phyloP scores from a whole-genome alignment of 139 green algal genomes.

The Picochlorum sp. region DNA sequence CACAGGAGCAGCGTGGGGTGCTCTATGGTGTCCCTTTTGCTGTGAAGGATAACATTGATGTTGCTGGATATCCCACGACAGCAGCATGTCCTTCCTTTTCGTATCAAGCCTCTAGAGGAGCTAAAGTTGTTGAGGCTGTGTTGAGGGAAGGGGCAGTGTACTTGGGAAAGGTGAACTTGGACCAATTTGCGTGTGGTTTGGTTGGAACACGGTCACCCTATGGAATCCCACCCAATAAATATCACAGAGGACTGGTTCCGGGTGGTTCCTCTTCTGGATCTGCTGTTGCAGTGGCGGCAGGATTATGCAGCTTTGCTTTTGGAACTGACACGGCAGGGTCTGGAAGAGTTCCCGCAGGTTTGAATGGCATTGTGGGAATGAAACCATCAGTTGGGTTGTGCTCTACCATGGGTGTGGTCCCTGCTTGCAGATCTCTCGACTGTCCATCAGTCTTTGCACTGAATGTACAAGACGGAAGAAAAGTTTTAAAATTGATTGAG shows the following conservation, averaged over 20 bases:
- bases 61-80: slow-evolving; percentile 55
- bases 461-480: slow-evolving; percentile 43
- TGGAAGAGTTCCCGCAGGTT: slow-evolving; percentile 52
- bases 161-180: slow-evolving; percentile 76
- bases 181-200: slow-evolving; percentile 76
- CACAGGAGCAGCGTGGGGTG: slow-evolving; percentile 19
- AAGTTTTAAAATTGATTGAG: slow-evolving; percentile 39
- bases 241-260: slow-evolving; percentile 56
- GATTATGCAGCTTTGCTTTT: slow-evolving; percentile 64
- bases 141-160: slow-evolving; percentile 39
- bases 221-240: slow-evolving; percentile 43
- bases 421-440: slow-evolving; percentile 59
- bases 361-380: slow-evolving; percentile 67
- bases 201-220: slow-evolving; percentile 66
- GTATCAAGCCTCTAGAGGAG: slow-evolving; percentile 34
- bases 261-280: slow-evolving; percentile 63
- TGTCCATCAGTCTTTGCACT: slow-evolving; percentile 65
- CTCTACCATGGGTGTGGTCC: slow-evolving; percentile 57
- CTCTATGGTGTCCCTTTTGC: slow-evolving; percentile 67
- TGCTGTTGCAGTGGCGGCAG: slow-evolving; percentile 46
- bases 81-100: slow-evolving; percentile 53
- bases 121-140: slow-evolving; percentile 39
- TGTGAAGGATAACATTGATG: slow-evolving; percentile 79
- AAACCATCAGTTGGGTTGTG: slow-evolving; percentile 63
- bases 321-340: slow-evolving; percentile 76